Conservation (phyloP, 306 rosid species). For the Quercus parvula region DNA sequence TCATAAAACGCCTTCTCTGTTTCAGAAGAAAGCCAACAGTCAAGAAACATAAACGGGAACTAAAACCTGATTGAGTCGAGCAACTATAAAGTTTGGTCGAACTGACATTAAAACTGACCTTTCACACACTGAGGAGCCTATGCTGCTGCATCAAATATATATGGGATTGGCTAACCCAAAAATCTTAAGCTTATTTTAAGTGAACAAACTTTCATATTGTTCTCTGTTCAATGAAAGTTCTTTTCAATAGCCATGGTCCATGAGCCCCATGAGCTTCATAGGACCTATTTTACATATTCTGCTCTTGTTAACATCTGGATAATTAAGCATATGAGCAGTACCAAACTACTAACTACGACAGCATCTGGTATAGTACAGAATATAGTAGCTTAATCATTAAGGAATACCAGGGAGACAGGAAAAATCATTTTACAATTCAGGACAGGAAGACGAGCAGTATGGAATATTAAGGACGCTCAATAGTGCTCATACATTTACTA, state of each 20-base stretch:
- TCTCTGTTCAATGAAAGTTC: not conserved
- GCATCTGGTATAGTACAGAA: not conserved
- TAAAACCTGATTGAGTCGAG: not conserved
- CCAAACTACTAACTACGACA: not conserved
- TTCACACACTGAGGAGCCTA: not conserved
- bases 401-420: not conserved
- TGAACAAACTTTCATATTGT: not conserved
- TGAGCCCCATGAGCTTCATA: not conserved
- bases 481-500: not conserved
- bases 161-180: not conserved
- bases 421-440: not conserved
- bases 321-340: not conserved
- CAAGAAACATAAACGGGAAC: not conserved
- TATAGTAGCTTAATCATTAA: not conserved
- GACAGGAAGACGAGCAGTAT: not conserved
- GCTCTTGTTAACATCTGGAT: not conserved
- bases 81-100: not conserved
- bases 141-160: not conserved
- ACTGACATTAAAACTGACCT: not conserved
- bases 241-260: not conserved
- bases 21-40: slow-evolving; percentile 24
- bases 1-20: slow-evolving; percentile 84
- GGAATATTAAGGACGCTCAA: not conserved
- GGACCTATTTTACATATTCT: slow-evolving; percentile 1
- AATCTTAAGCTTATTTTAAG: slow-evolving; percentile 3